These are phyloP conservation scores for Hansenula sp. DNA, from an alignment of 1,139 yeast genomes.

Conservation along the genomic window DNA sequence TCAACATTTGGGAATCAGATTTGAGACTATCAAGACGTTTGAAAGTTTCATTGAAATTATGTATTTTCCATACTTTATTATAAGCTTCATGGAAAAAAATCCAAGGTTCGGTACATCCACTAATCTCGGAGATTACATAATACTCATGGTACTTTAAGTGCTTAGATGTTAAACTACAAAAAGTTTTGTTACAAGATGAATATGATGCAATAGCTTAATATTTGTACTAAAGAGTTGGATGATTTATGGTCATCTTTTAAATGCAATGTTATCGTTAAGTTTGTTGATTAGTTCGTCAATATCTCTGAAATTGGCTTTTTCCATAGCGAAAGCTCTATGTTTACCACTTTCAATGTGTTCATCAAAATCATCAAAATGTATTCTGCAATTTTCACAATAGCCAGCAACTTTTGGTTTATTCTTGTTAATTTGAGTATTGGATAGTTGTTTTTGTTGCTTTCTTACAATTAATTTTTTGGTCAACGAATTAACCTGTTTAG, in stretches of 20 bases:
- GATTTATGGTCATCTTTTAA: constrained; percentile 8
- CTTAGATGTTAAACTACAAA: no score
- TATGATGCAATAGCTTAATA: no score
- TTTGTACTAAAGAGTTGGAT: no score
- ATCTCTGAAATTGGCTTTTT: constrained; percentile 65
- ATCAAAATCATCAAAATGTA: constrained; percentile 75
- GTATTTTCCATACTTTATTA: no score
- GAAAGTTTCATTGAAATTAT: no score
- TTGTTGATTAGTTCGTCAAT: constrained; percentile 65
- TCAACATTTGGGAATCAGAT: no score
- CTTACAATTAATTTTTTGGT: constrained; percentile 40
- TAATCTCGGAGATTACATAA: no score
- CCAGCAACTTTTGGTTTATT: constrained; percentile 42
- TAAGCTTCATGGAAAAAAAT: not conserved
- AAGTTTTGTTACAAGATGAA: no score
- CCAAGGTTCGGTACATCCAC: no score
- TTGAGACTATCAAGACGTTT: no score
- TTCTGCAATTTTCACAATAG: constrained; percentile 92
- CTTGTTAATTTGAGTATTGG: not conserved
- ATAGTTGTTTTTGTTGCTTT: constrained; percentile 7
- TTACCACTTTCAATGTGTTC: constrained; percentile 68
- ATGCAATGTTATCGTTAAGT: constrained; percentile 28
- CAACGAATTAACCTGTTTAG: constrained; percentile 58
- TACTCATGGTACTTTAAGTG: no score
- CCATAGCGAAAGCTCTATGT: constrained; percentile 78